A percentile compares a stretch with the other conserved stretches of the same genome.
Evolutionary conservation across 768 basidiomycete genomes (phyloP).

Genomic region (Tulasnella calospora): DNA sequence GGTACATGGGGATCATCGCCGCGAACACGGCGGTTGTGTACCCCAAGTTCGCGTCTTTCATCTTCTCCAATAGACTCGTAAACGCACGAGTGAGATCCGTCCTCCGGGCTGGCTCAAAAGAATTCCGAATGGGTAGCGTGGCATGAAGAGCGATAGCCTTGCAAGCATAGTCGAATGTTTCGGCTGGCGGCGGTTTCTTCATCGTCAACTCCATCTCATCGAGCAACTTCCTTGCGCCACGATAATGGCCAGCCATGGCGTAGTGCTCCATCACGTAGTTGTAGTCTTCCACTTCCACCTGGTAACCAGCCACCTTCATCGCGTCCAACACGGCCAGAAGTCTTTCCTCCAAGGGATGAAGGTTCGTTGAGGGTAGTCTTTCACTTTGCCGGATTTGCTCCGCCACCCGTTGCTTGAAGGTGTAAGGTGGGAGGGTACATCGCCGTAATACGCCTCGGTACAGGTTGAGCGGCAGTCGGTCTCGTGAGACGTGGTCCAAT

Average conservation of each 20-base stretch:
- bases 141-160: conserved; percentile 67
- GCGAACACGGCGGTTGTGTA: conserved; percentile 62
- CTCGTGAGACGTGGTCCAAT: conserved; percentile 37
- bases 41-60: conserved; percentile 46
- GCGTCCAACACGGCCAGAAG: conserved; percentile 64
- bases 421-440: conserved; percentile 17
- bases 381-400: conserved; percentile 43
- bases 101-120: conserved; percentile 38
- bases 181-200: conserved; percentile 48
- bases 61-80: conserved; percentile 52
- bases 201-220: conserved; percentile 46
- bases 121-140: conserved; percentile 49
- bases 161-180: conserved; percentile 60
- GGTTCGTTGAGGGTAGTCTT: conserved; percentile 38
- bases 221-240: conserved; percentile 57
- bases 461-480: neutral
- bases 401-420: conserved; percentile 44
- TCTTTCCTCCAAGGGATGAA: conserved; percentile 61
- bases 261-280: conserved; percentile 71
- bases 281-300: conserved; percentile 57
- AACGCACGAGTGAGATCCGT: conserved; percentile 48
- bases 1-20: conserved; percentile 58
- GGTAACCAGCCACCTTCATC: conserved; percentile 52
- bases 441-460: neutral
- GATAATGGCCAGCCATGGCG: conserved; percentile 65